Conservation (phyloP, 2,329 filamentous ascomycete genomes). For the Aspergillus sp. region DNA sequence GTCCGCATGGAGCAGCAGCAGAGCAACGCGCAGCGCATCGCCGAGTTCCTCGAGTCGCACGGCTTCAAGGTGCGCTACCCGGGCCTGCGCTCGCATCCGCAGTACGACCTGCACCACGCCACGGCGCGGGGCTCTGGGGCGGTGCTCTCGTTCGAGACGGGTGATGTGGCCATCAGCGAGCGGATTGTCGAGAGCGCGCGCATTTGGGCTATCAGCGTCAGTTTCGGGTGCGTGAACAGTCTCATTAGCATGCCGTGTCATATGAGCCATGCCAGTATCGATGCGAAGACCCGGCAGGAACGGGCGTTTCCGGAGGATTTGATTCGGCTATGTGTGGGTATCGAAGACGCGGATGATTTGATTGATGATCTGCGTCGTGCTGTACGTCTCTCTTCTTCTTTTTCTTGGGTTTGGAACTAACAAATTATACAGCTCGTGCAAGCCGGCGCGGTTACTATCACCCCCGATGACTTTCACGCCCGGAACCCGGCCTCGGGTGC, state of each 20-base stretch:
- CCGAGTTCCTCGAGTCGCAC: slow-evolving; percentile 79
- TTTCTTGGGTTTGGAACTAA: neutral
- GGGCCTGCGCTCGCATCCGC: slow-evolving; percentile 85
- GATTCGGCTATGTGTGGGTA: slow-evolving; percentile 89
- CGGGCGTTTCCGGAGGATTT: slow-evolving; percentile 93
- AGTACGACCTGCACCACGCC: slow-evolving; percentile 92
- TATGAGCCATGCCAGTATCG: slow-evolving; percentile 98
- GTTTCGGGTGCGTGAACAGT: slow-evolving; percentile 96
- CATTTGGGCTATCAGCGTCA: slow-evolving; percentile 91
- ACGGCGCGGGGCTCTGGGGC: slow-evolving; percentile 92
- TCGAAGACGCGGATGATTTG: slow-evolving; percentile 84
- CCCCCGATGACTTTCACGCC: slow-evolving; percentile 75
- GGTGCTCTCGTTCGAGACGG: slow-evolving; percentile 92
- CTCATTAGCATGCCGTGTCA: slow-evolving; percentile 98
- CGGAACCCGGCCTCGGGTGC: neutral
- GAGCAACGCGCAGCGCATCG: slow-evolving; percentile 80
- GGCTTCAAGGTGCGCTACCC: slow-evolving; percentile 96
- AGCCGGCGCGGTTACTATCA: slow-evolving; percentile 84
- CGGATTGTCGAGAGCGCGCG: slow-evolving; percentile 88
- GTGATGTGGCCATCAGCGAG: slow-evolving; percentile 72
- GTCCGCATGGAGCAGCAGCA: slow-evolving; percentile 99
- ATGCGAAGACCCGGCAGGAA: slow-evolving; percentile 83
- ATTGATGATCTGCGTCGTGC: slow-evolving; percentile 88
- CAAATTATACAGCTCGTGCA: slow-evolving; percentile 62
- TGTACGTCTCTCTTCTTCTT: slow-evolving; percentile 50